Conservation (phyloP, 257 asterid genomes). For the Echites panduratus region DNA sequence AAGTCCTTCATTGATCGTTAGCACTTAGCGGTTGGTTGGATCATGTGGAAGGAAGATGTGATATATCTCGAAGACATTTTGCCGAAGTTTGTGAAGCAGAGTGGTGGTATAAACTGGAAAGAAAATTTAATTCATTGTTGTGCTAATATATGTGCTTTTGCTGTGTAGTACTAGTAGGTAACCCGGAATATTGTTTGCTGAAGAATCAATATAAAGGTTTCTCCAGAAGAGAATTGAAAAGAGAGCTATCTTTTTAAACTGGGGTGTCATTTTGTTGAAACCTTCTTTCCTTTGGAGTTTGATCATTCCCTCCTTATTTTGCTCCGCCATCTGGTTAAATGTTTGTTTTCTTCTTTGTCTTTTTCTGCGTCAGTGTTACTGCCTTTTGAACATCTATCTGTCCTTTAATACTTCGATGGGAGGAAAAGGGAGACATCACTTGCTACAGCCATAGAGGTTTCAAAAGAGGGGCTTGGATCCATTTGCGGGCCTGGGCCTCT, state of each 20-base stretch:
- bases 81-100: not conserved
- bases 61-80: not conserved
- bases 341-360: no score
- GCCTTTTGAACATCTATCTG: not conserved
- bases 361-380: not conserved
- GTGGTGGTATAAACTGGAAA: not conserved
- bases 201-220: conserved; percentile 6
- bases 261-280: not conserved
- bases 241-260: no score
- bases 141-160: not conserved
- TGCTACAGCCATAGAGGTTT: no score
- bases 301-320: not conserved
- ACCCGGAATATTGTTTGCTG: conserved; percentile 1
- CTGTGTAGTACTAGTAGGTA: not conserved
- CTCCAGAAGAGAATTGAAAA: not conserved
- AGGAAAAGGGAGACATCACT: not conserved
- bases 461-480: no score
- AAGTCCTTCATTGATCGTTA: conserved; percentile 61
- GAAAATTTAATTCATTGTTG: not conserved
- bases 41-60: not conserved
- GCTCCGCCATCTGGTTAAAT: not conserved
- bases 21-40: conserved; percentile 10
- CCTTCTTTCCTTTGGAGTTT: not conserved
- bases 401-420: not conserved
- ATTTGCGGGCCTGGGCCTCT: no score